phyloP scores from a whole-genome alignment of 805 yeast species.

The Phaffomyces thermotolerans region DNA sequence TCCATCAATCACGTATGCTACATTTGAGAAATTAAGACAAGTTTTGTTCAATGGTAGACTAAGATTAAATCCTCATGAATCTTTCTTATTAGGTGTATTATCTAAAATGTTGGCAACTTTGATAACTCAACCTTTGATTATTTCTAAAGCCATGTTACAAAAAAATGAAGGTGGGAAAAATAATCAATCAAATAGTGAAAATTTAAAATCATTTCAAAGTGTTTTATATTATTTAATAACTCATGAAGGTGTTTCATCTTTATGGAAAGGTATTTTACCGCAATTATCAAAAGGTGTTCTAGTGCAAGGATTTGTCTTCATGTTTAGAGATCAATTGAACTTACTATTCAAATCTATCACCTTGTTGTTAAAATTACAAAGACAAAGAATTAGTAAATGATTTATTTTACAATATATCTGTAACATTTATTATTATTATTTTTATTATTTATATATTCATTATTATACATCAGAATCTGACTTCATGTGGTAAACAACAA shows the following conservation, averaged over 20 bases:
- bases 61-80: slow-evolving; percentile 51
- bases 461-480: slow-evolving; percentile 36
- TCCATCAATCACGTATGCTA: slow-evolving; percentile 83
- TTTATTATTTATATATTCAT: background rate
- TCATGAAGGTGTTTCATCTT: slow-evolving; percentile 55
- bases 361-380: background rate
- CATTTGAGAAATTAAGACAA: slow-evolving; percentile 60
- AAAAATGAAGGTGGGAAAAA: slow-evolving; percentile 21
- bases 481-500: slow-evolving; percentile 60
- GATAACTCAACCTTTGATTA: slow-evolving; percentile 77
- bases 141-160: slow-evolving; percentile 78
- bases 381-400: background rate
- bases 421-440: too few species aligned
- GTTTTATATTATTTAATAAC: slow-evolving; percentile 54
- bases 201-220: slow-evolving; percentile 51
- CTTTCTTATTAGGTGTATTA: slow-evolving; percentile 67
- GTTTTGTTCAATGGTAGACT: slow-evolving; percentile 30
- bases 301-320: slow-evolving; percentile 78
- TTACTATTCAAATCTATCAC: slow-evolving; percentile 15
- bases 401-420: too few species aligned
- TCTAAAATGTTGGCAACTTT: slow-evolving; percentile 77
- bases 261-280: slow-evolving; percentile 78
- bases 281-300: slow-evolving; percentile 75
- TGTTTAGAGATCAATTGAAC: slow-evolving; percentile 43
- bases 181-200: slow-evolving; percentile 28